A percentile compares a stretch with the other conserved stretches of the same genome.
phyloP scores from a whole-genome alignment of 2,329 filamentous ascomycete species.

The Pochonia chlamydosporia region DNA sequence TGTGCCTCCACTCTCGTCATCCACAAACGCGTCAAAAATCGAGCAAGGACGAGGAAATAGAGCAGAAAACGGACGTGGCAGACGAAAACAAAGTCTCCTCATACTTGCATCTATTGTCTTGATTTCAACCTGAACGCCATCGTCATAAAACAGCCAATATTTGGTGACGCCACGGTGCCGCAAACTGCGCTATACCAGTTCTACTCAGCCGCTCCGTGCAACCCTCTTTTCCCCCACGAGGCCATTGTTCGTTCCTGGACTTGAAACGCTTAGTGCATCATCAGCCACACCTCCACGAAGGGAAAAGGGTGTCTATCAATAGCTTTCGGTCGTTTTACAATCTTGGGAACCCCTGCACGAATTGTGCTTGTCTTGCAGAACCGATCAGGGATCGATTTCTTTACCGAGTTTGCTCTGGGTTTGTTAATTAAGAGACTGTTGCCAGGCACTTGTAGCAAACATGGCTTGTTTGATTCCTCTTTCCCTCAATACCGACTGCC shows the following conservation, averaged over 20 bases:
- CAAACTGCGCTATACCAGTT: not conserved
- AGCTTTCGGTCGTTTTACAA: not conserved
- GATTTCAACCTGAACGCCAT: not conserved
- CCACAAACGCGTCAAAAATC: not conserved
- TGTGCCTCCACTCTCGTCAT: not conserved
- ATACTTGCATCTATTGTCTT: not conserved
- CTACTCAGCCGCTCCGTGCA: not conserved
- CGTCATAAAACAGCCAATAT: too few relatives aligned
- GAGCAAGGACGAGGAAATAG: not conserved
- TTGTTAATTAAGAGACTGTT: not conserved
- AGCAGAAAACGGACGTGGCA: not conserved
- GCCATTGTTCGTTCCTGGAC: slow-evolving; percentile 2
- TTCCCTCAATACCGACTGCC: slow-evolving; percentile 16
- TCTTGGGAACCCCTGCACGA: not conserved
- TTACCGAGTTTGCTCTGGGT: not conserved
- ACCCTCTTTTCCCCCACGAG: not conserved
- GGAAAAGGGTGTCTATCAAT: not conserved
- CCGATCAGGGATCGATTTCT: not conserved
- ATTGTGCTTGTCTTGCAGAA: not conserved
- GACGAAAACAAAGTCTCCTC: not conserved
- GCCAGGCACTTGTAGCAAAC: not conserved
- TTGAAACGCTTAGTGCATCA: slow-evolving; percentile 7
- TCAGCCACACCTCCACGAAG: not conserved
- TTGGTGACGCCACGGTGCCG: slow-evolving; percentile 1
- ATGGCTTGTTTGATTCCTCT: slow-evolving; percentile 28